These are phyloP conservation scores for Fusarium sp. DNA, from an alignment of 2,329 filamentous ascomycete genomes.

Conservation along the genomic window DNA sequence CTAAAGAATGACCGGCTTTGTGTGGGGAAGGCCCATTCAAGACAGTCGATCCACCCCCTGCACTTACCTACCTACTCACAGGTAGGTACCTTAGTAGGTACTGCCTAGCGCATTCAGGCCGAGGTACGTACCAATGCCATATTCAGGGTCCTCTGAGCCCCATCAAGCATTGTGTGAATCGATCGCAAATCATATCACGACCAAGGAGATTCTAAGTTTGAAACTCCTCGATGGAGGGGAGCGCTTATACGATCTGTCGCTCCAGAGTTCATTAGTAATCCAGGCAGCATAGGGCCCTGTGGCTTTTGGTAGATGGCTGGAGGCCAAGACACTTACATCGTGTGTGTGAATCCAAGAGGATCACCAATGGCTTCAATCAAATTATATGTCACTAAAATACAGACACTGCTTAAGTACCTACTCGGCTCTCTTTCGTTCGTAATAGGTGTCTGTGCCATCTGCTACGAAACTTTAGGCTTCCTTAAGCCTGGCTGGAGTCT, in stretches of 20 bases:
- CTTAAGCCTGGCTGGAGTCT: background rate
- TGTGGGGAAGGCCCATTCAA: conserved; percentile 33
- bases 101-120: background rate
- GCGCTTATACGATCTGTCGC: too few relatives aligned
- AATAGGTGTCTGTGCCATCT: too few relatives aligned
- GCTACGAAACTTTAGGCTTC: background rate
- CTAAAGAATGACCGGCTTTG: conserved; percentile 6
- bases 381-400: background rate
- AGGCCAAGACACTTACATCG: background rate
- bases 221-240: too few relatives aligned
- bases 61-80: background rate
- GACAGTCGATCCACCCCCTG: conserved; percentile 29
- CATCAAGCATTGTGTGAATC: background rate
- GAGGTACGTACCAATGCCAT: conserved; percentile 8
- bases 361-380: background rate
- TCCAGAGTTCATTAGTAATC: background rate
- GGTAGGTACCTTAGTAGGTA: too few relatives aligned
- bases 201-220: background rate
- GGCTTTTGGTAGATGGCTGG: background rate
- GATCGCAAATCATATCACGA: background rate
- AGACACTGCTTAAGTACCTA: background rate
- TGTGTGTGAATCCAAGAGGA: background rate
- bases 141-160: conserved; percentile 25
- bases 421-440: background rate
- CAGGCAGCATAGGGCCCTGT: background rate